Evolutionary conservation across 768 basidiomycete genomes (phyloP).

Genomic region (Russula olivacea): DNA sequence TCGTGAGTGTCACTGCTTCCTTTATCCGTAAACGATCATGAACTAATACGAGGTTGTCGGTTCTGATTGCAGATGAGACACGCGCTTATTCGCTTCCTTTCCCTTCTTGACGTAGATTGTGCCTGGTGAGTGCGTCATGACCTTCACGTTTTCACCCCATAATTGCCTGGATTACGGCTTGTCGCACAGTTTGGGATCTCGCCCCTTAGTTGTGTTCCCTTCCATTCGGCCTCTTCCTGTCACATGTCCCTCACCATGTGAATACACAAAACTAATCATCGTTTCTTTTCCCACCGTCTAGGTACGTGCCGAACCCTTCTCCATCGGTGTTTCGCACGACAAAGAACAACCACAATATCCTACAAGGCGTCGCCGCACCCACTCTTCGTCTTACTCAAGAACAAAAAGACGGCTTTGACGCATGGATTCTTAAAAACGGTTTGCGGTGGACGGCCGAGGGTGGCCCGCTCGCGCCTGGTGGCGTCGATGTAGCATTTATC

Average conservation of each 20-base stretch:
- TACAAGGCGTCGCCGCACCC: slow-evolving; percentile 85
- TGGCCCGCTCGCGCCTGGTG: slow-evolving; percentile 76
- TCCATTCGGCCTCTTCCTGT: not conserved
- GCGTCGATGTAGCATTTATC: slow-evolving; percentile 85
- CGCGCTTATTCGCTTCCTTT: slow-evolving; percentile 82
- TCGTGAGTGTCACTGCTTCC: slow-evolving; percentile 48
- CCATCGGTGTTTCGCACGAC: slow-evolving; percentile 90
- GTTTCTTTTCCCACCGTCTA: slow-evolving; percentile 30
- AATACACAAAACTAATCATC: not conserved
- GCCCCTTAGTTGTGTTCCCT: not conserved
- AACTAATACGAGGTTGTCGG: slow-evolving; percentile 7
- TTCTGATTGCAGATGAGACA: slow-evolving; percentile 70
- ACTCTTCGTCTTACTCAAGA: slow-evolving; percentile 71
- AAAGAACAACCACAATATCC: slow-evolving; percentile 92
- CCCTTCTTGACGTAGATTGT: slow-evolving; percentile 70
- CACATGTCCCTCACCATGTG: slow-evolving; percentile 6
- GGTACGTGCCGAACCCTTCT: slow-evolving; percentile 86
- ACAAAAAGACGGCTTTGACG: slow-evolving; percentile 73
- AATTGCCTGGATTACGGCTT: slow-evolving; percentile 16
- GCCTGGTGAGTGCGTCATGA: slow-evolving; percentile 58
- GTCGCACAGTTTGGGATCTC: not conserved
- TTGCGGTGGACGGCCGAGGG: slow-evolving; percentile 82
- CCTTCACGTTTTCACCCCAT: slow-evolving; percentile 12
- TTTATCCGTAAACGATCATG: slow-evolving; percentile 10
- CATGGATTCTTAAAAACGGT: slow-evolving; percentile 88